A percentile compares a stretch with the other conserved stretches of the same genome.
phyloP scores from a whole-genome alignment of 2,329 filamentous ascomycete genomes.

The Arthrobotrys musiformis region DNA sequence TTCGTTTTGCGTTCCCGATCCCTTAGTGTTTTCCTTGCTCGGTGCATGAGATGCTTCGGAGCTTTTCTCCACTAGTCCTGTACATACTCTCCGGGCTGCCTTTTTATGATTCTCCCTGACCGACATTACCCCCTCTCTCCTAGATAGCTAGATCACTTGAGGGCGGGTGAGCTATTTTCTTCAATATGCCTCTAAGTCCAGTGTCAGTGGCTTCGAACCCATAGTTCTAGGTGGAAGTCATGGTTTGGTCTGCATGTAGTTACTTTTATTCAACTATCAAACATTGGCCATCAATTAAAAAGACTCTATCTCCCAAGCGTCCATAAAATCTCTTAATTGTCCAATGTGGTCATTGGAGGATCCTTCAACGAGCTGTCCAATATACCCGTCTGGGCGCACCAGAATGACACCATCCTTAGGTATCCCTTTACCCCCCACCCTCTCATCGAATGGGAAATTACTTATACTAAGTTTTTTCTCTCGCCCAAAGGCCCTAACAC shows the following conservation, averaged over 20 bases:
- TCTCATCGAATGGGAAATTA: slow-evolving; percentile 19
- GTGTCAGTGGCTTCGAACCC: too few species aligned
- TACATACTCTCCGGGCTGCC: too few species aligned
- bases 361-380: slow-evolving; percentile 27
- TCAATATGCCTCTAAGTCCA: too few species aligned
- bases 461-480: slow-evolving; percentile 12
- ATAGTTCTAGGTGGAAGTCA: too few species aligned
- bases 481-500: neutral
- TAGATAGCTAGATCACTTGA: too few species aligned
- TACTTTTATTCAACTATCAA: neutral
- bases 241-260: neutral
- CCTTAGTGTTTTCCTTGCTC: too few species aligned
- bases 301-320: slow-evolving; percentile 33
- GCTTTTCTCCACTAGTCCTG: too few species aligned
- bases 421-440: slow-evolving; percentile 25
- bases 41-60: too few species aligned
- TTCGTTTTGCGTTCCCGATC: too few species aligned
- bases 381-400: slow-evolving; percentile 40
- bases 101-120: too few species aligned
- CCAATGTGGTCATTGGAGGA: neutral
- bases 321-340: slow-evolving; percentile 20
- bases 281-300: slow-evolving; percentile 2
- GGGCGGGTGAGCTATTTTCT: too few species aligned
- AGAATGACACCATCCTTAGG: slow-evolving; percentile 19
- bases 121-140: too few species aligned